Evolutionary conservation across 1,284 basidiomycete species (phyloP).

Genomic region (Sutorius eximius): DNA sequence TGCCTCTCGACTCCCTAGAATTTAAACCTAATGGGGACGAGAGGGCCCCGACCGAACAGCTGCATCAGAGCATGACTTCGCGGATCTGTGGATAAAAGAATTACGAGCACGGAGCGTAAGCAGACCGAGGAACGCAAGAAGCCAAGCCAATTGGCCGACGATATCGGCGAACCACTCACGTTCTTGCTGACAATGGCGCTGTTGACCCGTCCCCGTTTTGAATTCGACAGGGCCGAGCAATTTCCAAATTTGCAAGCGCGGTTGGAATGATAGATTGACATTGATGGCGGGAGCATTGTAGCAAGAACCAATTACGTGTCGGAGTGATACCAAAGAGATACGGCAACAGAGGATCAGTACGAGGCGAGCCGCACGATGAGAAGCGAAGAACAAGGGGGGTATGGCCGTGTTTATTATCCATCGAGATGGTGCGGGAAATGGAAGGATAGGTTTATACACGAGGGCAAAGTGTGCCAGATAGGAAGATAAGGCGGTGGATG

Average conservation of each 20-base stretch:
- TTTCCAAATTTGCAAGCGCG: conserved; percentile 13
- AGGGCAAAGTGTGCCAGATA: conserved; percentile 9
- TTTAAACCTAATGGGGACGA: not conserved
- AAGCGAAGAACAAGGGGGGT: conserved; percentile 10
- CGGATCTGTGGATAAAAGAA: conserved; percentile 43
- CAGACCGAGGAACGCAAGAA: conserved; percentile 2
- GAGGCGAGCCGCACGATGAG: conserved; percentile 12
- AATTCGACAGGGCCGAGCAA: not conserved
- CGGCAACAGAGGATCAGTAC: conserved; percentile 24
- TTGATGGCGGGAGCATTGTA: conserved; percentile 10
- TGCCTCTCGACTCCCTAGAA: not conserved
- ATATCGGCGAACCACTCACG: conserved; percentile 45
- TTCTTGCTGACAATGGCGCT: conserved; percentile 69
- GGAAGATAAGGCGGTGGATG: conserved; percentile 16
- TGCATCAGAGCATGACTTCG: conserved; percentile 49
- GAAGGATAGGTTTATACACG: conserved; percentile 25
- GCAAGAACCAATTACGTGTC: conserved; percentile 30
- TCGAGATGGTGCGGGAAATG: conserved; percentile 19
- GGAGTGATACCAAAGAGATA: conserved; percentile 23
- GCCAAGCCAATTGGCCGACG: not conserved
- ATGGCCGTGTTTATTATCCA: conserved; percentile 20
- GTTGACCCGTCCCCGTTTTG: conserved; percentile 8
- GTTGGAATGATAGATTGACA: conserved; percentile 1
- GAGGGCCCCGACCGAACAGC: not conserved
- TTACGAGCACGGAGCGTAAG: not conserved